A percentile compares a stretch with the other conserved stretches of the same genome.
phyloP scores from a whole-genome alignment of 2,329 filamentous ascomycete genomes.

The Neonectria sp. region DNA sequence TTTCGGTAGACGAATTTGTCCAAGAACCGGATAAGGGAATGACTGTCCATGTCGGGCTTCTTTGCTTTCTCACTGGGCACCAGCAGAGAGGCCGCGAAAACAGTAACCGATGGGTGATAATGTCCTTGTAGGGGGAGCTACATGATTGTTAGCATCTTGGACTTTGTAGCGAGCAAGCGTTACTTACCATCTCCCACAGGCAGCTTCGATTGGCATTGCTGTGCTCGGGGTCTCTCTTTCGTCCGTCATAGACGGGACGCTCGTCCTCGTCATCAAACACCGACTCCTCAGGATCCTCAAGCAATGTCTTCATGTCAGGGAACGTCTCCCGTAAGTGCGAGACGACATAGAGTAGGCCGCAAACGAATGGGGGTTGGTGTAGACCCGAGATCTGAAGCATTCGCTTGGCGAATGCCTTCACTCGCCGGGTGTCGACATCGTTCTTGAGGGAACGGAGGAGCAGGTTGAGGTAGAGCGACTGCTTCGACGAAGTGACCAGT shows the following conservation, averaged over 20 bases:
- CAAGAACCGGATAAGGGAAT: slow-evolving; percentile 94
- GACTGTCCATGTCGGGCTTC: slow-evolving; percentile 91
- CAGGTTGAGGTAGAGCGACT: slow-evolving; percentile 94
- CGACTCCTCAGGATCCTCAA: slow-evolving; percentile 85
- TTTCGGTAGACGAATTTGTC: slow-evolving; percentile 99
- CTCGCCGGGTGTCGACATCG: slow-evolving; percentile 90
- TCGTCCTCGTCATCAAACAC: slow-evolving; percentile 70
- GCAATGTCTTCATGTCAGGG: slow-evolving; percentile 82
- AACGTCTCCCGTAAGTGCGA: slow-evolving; percentile 85
- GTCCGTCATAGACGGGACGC: slow-evolving; percentile 79
- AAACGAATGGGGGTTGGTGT: slow-evolving; percentile 93
- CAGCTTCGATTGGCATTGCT: slow-evolving; percentile 95
- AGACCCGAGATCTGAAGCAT: slow-evolving; percentile 89
- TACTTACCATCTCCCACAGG: slow-evolving; percentile 88
- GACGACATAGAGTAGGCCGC: slow-evolving; percentile 91
- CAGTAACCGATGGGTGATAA: slow-evolving; percentile 92
- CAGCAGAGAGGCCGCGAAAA: slow-evolving; percentile 83
- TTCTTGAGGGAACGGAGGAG: slow-evolving; percentile 90
- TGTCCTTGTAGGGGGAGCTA: slow-evolving; percentile 68
- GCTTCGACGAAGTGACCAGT: slow-evolving; percentile 91
- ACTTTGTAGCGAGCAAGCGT: background rate
- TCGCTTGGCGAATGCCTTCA: slow-evolving; percentile 96
- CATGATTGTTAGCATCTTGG: slow-evolving; percentile 37
- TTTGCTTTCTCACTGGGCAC: slow-evolving; percentile 79
- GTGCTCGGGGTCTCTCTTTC: slow-evolving; percentile 92